Evolutionary conservation across 1,284 basidiomycete species (phyloP), one percentile per base, ranked within the genome.

Genomic region (Apiotrichum laibachii): DNA sequence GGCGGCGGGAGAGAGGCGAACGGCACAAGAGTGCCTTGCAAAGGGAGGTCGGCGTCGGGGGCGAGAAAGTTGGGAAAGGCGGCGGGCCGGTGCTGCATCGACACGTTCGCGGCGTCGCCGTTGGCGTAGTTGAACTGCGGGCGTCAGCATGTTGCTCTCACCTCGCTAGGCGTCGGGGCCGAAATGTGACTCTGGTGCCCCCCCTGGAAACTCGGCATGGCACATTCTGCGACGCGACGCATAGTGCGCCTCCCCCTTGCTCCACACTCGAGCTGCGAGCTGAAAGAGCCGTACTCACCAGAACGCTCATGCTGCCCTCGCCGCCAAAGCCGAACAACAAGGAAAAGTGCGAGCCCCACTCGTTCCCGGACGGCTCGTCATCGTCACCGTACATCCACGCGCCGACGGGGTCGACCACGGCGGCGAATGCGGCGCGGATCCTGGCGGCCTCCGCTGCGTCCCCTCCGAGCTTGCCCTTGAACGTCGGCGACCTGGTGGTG

Each of bases 51-150:
- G 13, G 62, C 48, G 9, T 53, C 56, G 2, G 59, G 46, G 1
- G 62, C 37, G 7, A 77, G 59, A 31, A 68, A 67, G 2, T 65
- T 53, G 5, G 77, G 77, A 65, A 77, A 79, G 3, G 77, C 73
- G 5, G 76, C 72, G 1, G 76, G 76, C 19, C 77, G 69, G 60
- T 79, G 77, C 0, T 73, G 72, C 8, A 77, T 62, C 0, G 73
- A 70, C n/a, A 75, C 16, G 59, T 79, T 77, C 31, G 37, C 31
- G 33, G 19, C 21, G 2, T 16, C 37, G 37, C 49, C 35, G 11
- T 15, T 10, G 9, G n/a, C 33, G 13, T 22, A n/a, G 5, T 22
- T 2, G 19, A 13, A 50, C 49, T 50, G 49, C n/a, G 33, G 10
- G 5, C 33, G 34, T 34, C 33, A 49, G 34, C n/a, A 8, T 4